Conservation (phyloP, 2,329 filamentous ascomycete species). For the Diaporthe destruens region DNA sequence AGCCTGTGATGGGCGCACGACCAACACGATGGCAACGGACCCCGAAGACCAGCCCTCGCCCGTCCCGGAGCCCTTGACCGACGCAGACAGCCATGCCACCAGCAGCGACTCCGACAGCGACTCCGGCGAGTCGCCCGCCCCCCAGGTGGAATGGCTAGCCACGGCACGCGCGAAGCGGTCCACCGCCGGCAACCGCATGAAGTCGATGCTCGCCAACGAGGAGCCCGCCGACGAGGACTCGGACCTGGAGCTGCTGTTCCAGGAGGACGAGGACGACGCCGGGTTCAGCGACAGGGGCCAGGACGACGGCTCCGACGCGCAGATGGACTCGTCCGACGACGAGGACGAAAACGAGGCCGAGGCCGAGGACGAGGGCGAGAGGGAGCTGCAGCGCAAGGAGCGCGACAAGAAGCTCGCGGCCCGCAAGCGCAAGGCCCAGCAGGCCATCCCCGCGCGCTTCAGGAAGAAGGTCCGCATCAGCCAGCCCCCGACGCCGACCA, state of each 20-base stretch:
- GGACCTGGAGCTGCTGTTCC: conserved; percentile 79
- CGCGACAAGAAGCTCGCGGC: conserved; percentile 75
- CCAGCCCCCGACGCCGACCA: conserved; percentile 58
- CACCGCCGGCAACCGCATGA: conserved; percentile 88
- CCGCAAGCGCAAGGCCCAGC: conserved; percentile 84
- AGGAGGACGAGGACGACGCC: conserved; percentile 76
- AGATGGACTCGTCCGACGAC: conserved; percentile 88
- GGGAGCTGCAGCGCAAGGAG: conserved; percentile 83
- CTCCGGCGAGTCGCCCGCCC: conserved; percentile 44
- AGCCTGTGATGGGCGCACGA: conserved; percentile 25
- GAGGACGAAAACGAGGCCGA: conserved; percentile 73
- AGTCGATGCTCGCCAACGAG: conserved; percentile 80
- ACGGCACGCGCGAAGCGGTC: conserved; percentile 80
- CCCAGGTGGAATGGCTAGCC: conserved; percentile 75
- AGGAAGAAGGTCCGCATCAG: conserved; percentile 84
- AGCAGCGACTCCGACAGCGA: conserved; percentile 53
- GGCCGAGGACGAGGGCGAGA: conserved; percentile 88
- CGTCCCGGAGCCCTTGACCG: conserved; percentile 50
- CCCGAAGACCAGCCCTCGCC: conserved; percentile 43
- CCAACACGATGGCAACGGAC: conserved; percentile 45
- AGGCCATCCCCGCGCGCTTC: conserved; percentile 77
- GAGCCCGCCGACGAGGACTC: conserved; percentile 68
- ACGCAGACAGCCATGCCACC: conserved; percentile 52
- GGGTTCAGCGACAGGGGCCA: conserved; percentile 78
- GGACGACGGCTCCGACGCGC: conserved; percentile 78